Evolutionary conservation across 768 basidiomycete species (phyloP).

Genomic region (Mycena crocata): DNA sequence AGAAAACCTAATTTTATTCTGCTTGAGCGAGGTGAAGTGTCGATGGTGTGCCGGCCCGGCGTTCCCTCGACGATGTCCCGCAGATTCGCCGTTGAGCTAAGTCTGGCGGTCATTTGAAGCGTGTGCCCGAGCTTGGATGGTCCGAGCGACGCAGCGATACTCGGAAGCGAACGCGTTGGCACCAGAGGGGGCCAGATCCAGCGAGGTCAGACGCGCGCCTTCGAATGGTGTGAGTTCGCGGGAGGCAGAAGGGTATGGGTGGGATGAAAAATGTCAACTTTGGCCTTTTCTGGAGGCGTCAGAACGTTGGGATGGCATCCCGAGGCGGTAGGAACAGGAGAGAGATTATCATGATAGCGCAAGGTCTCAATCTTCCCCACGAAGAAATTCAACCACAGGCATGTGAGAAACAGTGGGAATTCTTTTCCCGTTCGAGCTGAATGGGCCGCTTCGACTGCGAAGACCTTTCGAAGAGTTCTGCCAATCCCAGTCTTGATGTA

Average conservation of each 20-base stretch:
- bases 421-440: neutral
- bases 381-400: neutral
- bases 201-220: neutral
- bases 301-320: neutral
- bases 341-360: slow-evolving; percentile 5
- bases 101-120: no score
- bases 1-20: neutral
- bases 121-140: no score
- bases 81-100: slow-evolving; percentile 12
- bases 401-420: slow-evolving; percentile 1
- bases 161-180: neutral
- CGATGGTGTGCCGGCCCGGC: slow-evolving; percentile 11
- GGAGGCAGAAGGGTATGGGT: neutral
- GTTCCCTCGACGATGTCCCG: slow-evolving; percentile 23
- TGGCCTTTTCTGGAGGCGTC: neutral
- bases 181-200: neutral
- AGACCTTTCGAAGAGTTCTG: no score
- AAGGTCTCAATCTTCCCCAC: neutral
- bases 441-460: no score
- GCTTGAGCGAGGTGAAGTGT: neutral
- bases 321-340: neutral
- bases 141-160: neutral
- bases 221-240: neutral
- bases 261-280: neutral
- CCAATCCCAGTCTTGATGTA: no score